phyloP scores from a whole-genome alignment of 2,329 filamentous ascomycete species.

The Xylariaceae sp. region DNA sequence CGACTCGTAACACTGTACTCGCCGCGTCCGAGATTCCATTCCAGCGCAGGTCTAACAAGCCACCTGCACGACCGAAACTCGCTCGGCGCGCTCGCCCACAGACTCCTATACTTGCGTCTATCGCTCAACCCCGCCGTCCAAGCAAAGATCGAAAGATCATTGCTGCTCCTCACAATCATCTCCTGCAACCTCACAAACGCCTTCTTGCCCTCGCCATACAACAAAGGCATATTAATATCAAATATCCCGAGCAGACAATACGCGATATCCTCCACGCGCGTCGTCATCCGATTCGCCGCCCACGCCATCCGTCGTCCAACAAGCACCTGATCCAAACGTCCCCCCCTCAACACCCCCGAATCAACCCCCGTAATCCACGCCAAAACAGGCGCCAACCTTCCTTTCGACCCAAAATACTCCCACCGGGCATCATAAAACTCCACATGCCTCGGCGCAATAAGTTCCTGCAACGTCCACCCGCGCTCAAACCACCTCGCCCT shows the following conservation, averaged over 20 bases:
- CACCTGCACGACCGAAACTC: slow-evolving; percentile 24
- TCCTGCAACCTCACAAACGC: slow-evolving; percentile 25
- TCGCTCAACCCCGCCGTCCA: slow-evolving; percentile 21
- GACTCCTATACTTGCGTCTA: slow-evolving; percentile 17
- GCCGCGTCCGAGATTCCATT: slow-evolving; percentile 24
- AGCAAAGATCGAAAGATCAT: slow-evolving; percentile 26
- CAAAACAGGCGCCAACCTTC: slow-evolving; percentile 16
- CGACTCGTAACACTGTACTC: slow-evolving; percentile 25
- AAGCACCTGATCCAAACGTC: slow-evolving; percentile 17
- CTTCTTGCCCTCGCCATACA: slow-evolving; percentile 28
- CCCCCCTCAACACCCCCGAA: slow-evolving; percentile 17
- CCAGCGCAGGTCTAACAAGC: slow-evolving; percentile 22
- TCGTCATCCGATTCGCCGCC: slow-evolving; percentile 24
- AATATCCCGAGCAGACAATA: slow-evolving; percentile 29
- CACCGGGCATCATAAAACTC: slow-evolving; percentile 27
- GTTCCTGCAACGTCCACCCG: slow-evolving; percentile 26
- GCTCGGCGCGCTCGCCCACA: slow-evolving; percentile 22
- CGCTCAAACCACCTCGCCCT: slow-evolving; percentile 21
- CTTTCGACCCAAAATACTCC: slow-evolving; percentile 22
- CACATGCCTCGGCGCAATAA: slow-evolving; percentile 22
- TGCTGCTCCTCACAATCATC: slow-evolving; percentile 22
- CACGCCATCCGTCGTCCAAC: slow-evolving; percentile 26
- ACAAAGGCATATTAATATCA: slow-evolving; percentile 27
- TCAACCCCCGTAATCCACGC: slow-evolving; percentile 23
- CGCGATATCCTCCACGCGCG: slow-evolving; percentile 25